Evolutionary conservation across 192 early-diverging fungal species (phyloP).

Genomic region (Obelidium mucronatum): DNA sequence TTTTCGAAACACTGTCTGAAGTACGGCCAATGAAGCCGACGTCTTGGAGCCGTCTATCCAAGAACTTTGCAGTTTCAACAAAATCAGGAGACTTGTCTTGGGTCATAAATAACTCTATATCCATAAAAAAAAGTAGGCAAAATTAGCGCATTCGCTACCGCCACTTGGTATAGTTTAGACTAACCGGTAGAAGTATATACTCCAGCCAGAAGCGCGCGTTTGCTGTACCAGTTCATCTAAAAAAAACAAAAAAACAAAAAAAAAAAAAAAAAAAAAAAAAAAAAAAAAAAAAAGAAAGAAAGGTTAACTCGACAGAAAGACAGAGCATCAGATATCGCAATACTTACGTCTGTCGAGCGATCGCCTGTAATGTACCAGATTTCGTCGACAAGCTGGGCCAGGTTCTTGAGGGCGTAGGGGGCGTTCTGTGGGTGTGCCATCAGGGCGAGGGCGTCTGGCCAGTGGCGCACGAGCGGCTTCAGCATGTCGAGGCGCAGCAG

Average conservation of each 20-base stretch:
- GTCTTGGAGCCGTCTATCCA: conserved; percentile 80
- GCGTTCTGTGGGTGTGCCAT: conserved; percentile 85
- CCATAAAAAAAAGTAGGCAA: too few relatives aligned
- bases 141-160: conserved; percentile 13
- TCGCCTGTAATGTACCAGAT: conserved; percentile 92
- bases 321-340: conserved; percentile 5
- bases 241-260: background rate
- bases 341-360: conserved; percentile 73
- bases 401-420: conserved; percentile 68
- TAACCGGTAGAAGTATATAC: conserved; percentile 80
- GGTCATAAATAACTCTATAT: conserved; percentile 88
- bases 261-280: conserved; percentile 7
- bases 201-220: conserved; percentile 79
- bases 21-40: conserved; percentile 64
- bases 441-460: conserved; percentile 81
- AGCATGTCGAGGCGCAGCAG: conserved; percentile 73
- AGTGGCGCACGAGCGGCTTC: conserved; percentile 71
- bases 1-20: conserved; percentile 26
- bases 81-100: conserved; percentile 82
- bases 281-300: too few relatives aligned
- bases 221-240: conserved; percentile 92
- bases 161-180: background rate
- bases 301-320: background rate
- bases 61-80: conserved; percentile 76
- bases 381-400: conserved; percentile 78